Conservation (phyloP, 2,329 filamentous ascomycete species). For the Plenodomus tracheiphilus region DNA sequence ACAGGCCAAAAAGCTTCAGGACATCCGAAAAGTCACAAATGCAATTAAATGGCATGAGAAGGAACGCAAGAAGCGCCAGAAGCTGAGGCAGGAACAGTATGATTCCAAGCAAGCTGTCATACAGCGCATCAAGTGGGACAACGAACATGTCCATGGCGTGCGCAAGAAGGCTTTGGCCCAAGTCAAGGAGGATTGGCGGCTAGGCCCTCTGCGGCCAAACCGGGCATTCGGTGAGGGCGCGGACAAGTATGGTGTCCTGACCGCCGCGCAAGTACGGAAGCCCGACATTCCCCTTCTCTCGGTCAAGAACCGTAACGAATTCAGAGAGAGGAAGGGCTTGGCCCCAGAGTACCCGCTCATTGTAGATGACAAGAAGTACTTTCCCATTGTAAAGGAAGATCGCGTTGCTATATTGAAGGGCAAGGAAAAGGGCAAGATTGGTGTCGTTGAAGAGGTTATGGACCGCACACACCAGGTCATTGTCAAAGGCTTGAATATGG, state of each 20-base stretch:
- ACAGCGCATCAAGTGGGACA: conserved; percentile 18
- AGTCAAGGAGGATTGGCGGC: conserved; percentile 74
- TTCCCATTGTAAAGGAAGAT: conserved; percentile 61
- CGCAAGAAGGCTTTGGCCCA: conserved; percentile 57
- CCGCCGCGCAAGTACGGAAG: conserved; percentile 28
- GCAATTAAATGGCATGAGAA: conserved; percentile 38
- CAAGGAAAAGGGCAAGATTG: conserved; percentile 81
- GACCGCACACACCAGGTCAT: conserved; percentile 36
- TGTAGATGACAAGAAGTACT: conserved; percentile 33
- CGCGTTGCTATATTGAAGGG: conserved; percentile 81
- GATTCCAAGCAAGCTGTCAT: conserved; percentile 33
- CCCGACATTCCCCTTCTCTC: conserved; percentile 46
- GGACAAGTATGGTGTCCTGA: conserved; percentile 63
- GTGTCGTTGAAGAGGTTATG: conserved; percentile 63
- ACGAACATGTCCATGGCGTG: conserved; percentile 27
- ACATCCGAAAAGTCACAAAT: conserved; percentile 49
- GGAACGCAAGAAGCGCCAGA: conserved; percentile 27
- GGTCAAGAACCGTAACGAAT: conserved; percentile 27
- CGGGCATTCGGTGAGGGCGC: conserved; percentile 66
- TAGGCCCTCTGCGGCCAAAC: conserved; percentile 78
- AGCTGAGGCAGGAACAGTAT: conserved; percentile 31
- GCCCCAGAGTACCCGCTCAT: conserved; percentile 31
- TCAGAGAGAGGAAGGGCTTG: conserved; percentile 22
- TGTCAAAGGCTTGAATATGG: conserved; percentile 48
- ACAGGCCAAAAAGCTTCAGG: conserved; percentile 35